Evolutionary conservation across 768 basidiomycete genomes (phyloP), one percentile per base, ranked within the genome.

Genomic region (Chalciporus chontae): DNA sequence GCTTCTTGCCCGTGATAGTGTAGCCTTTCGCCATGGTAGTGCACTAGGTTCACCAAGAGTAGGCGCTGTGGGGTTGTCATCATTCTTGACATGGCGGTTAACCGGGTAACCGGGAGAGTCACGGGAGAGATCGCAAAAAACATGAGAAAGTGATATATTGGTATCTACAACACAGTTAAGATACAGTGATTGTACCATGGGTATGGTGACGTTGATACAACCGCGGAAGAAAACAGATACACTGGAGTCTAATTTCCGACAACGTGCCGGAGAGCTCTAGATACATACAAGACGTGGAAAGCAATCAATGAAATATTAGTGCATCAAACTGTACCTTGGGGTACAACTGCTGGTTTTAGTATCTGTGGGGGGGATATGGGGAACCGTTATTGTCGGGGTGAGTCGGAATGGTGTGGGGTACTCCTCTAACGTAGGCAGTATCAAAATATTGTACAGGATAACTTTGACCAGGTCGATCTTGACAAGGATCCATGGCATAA

Each of bases 11-110:
- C 31, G 43, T 42, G 23, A 39, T 27, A 10, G 38, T 24, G 7
- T 43, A 37, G 19, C 31, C 50, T 32, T 60, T 60, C 8, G 54
- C 24, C 63, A 62, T 66, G 27, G 29, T 45, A 21, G 21, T 21
- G 21, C 21, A 21, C 21, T 4, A 21, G 21, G 21, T 21, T 21
- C 21, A 21, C 21, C 21, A 21, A 21, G 21, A 21, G 21, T 21
- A 2, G 21, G 2, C 21, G 21, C 21, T 21, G 21, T 21, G 21
- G 21, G 21, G 21, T 21, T 6, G n/a, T 36, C n/a, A 36, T n/a
- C n/a, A 6, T 36, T 36, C 2, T 4, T 14, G 26, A 1, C 26
- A 8, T 5, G 26, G 21, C 14, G 34, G 15, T 36, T 36, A 36
- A 36, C 5, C 34, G n/a, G 34, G 10, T 29, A 29, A n/a, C 17